Conservation (phyloP, 116 monocot genomes). For the Thalassia testudinum region DNA sequence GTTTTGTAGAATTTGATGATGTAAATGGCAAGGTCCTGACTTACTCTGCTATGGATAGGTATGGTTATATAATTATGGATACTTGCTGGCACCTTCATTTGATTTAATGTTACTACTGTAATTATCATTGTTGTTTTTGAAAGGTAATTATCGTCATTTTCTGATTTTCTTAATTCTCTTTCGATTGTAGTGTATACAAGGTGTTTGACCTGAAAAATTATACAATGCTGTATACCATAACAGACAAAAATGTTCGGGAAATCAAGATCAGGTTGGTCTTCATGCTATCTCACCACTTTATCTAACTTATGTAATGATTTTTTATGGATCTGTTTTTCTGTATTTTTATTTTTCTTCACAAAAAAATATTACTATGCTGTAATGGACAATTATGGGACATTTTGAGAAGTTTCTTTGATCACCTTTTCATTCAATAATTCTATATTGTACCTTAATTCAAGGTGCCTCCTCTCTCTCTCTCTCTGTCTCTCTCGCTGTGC, state of each 20-base stretch:
- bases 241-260: constrained; percentile 69
- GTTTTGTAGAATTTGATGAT: constrained; percentile 91
- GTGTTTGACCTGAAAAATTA: constrained; percentile 86
- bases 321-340: no score
- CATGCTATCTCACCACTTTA: neutral
- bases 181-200: constrained; percentile 60
- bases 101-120: neutral
- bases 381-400: no score
- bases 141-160: neutral
- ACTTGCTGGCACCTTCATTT: no score
- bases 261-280: constrained; percentile 67
- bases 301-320: no score
- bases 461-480: no score
- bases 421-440: no score
- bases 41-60: constrained; percentile 77
- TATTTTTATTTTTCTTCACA: no score
- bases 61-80: constrained; percentile 3
- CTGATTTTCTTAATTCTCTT: neutral
- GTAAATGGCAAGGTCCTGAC: constrained; percentile 81
- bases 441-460: no score
- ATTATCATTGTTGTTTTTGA: neutral
- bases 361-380: no score
- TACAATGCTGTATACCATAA: constrained; percentile 61
- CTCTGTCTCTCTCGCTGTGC: no score
- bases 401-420: no score